These are phyloP conservation scores for Aegilops umbellulata DNA, from an alignment of 176 grass and related monocot species.

Conservation along the genomic window DNA sequence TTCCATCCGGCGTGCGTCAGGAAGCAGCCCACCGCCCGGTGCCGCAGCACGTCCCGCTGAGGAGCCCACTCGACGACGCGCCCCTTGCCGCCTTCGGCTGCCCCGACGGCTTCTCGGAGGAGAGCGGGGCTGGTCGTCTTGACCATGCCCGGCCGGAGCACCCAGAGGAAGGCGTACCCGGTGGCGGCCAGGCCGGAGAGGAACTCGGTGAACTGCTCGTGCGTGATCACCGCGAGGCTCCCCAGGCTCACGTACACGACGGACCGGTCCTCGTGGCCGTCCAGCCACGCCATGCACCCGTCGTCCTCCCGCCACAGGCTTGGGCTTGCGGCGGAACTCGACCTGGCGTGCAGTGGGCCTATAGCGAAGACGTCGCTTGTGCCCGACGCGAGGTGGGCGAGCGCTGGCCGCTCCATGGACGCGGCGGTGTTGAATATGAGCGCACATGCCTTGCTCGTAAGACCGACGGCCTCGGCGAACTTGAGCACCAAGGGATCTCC, in stretches of 20 bases:
- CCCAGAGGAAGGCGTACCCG: not conserved
- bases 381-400: not conserved
- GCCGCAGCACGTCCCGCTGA: conserved; percentile 58
- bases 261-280: not conserved
- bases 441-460: not conserved
- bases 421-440: not conserved
- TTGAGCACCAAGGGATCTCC: not conserved
- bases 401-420: not conserved
- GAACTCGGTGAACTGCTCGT: not conserved
- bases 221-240: not conserved
- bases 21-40: conserved; percentile 61
- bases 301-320: not conserved
- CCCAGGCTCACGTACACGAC: not conserved
- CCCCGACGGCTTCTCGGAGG: not conserved
- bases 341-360: not conserved
- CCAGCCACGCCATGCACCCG: not conserved
- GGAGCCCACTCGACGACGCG: conserved; percentile 54
- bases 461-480: not conserved
- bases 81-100: not conserved
- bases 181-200: not conserved
- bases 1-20: conserved; percentile 81
- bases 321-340: not conserved
- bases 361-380: not conserved
- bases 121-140: not conserved
- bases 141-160: not conserved